Percentiles rank a stretch among this genome's conserved stretches.
Evolutionary conservation across 1,284 basidiomycete genomes (phyloP).

Genomic region (Fomes fomentarius): DNA sequence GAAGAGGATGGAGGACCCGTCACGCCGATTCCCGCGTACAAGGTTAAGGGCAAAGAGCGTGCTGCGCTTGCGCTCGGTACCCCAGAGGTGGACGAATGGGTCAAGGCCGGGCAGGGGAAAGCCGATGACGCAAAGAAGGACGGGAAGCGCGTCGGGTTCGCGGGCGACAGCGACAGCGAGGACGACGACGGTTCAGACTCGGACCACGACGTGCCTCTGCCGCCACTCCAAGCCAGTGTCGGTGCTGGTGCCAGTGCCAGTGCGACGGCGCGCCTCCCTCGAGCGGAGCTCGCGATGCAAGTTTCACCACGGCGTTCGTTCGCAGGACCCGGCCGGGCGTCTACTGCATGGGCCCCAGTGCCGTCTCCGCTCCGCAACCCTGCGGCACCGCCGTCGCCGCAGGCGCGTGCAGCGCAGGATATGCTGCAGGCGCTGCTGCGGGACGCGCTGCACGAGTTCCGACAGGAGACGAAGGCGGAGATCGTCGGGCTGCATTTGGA

Average conservation of each 20-base stretch:
- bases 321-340: slow-evolving; percentile 13
- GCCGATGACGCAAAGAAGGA: slow-evolving; percentile 17
- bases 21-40: slow-evolving; percentile 44
- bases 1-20: slow-evolving; percentile 37
- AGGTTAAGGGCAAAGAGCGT: slow-evolving; percentile 29
- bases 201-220: neutral
- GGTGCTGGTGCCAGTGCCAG: too few relatives aligned
- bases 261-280: neutral
- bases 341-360: slow-evolving; percentile 36
- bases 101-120: slow-evolving; percentile 34
- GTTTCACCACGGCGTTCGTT: slow-evolving; percentile 58
- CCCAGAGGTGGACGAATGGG: slow-evolving; percentile 54
- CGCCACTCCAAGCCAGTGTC: neutral
- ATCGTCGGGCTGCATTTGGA: slow-evolving; percentile 75
- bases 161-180: slow-evolving; percentile 29
- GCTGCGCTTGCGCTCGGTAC: slow-evolving; percentile 47
- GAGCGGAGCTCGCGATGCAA: slow-evolving; percentile 49
- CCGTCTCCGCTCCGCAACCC: slow-evolving; percentile 48
- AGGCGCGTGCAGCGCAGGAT: slow-evolving; percentile 53
- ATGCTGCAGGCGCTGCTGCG: slow-evolving; percentile 63
- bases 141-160: slow-evolving; percentile 36
- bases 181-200: slow-evolving; percentile 11
- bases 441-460: slow-evolving; percentile 73
- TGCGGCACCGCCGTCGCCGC: slow-evolving; percentile 27
- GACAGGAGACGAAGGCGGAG: slow-evolving; percentile 65